These are phyloP conservation scores for Urtica urens DNA, from an alignment of 306 rosid species.

Conservation along the genomic window DNA sequence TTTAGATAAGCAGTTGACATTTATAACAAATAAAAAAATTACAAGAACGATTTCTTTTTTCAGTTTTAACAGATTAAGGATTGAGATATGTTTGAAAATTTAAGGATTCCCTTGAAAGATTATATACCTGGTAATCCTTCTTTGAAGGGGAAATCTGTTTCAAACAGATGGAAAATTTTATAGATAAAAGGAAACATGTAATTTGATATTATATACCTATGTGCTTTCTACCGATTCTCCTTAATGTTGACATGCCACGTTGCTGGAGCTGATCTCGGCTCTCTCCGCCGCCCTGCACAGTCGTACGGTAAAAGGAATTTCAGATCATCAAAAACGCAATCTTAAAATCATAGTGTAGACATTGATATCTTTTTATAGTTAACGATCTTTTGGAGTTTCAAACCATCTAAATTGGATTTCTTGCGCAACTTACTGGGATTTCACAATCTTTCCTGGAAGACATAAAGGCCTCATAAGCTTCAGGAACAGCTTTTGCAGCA, in stretches of 20 bases:
- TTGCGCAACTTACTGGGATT: constrained; percentile 55
- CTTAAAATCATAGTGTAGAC: background rate
- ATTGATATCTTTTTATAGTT: too few relatives aligned
- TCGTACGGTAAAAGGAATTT: background rate
- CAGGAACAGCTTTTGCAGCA: constrained; percentile 30
- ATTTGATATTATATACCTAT: constrained; percentile 36
- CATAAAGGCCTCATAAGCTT: constrained; percentile 41
- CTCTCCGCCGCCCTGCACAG: constrained; percentile 88
- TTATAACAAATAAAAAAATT: too few relatives aligned
- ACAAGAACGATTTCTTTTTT: too few relatives aligned
- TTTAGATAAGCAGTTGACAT: too few relatives aligned
- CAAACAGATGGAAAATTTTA: too few relatives aligned
- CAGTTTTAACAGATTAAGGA: too few relatives aligned
- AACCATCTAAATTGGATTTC: too few relatives aligned
- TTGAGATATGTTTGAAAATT: too few relatives aligned
- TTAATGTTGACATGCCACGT: constrained; percentile 62
- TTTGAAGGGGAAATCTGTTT: background rate
- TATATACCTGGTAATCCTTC: too few relatives aligned
- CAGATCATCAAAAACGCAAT: too few relatives aligned
- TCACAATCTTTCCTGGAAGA: constrained; percentile 46
- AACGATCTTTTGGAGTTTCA: too few relatives aligned
- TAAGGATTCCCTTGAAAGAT: too few relatives aligned
- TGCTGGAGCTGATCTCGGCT: constrained; percentile 62
- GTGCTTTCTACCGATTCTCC: constrained; percentile 55
- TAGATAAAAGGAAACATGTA: constrained; percentile 6